Base-by-base conservation (phyloP, 768 basidiomycete species). In the Suillus sp. region DNA sequence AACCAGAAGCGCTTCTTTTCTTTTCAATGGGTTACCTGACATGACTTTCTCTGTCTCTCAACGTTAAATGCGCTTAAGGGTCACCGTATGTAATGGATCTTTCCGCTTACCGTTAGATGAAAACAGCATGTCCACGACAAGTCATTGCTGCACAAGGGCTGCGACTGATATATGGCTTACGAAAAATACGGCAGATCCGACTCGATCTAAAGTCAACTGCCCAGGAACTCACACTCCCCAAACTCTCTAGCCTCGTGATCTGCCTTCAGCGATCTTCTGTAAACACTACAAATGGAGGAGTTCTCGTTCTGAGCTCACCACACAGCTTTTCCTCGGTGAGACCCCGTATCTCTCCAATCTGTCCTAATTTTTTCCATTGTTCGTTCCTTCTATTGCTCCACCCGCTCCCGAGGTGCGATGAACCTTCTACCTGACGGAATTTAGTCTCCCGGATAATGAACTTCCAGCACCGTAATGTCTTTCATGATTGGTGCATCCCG, bases 101-200 rank as follows among this genome's bases (percentile, higher is more conserved):
- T 70, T 77, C 75, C 75, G 67, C 72, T 74, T 75, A 69, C 47
- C 75, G 74, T 75, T 72, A 74, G 65, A 75, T 76, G 72, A 75
- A 75, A 70, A 66, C 65, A 66, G 71, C 71, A 70, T 71, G 74
- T 71, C 67, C 45, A 47, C 13, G 48, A 50, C 48, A 27, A 50
- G 25, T n/a, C n/a, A n/a, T 62, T 65, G 64, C 66, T 74, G 66
- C 60, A 67, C 65, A 68, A 59, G 60, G 60, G 40, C 60, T 58
- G 59, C 25, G 10, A 54, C 72, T 75, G 72, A 71, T 75, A 71
- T 75, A 64, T 51, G 43, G 22, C 35, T 75, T 75, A 75, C 74
- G 74, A 61, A 70, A 75, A 27, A 69, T n/a, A 75, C 75, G 75
- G 74, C 71, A 75, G 74, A 75, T 75, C 75, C 69, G 65, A 72